Evolutionary conservation across 495 filamentous ascomycete genomes (phyloP).

Genomic region (Aspergillus cristatus): DNA sequence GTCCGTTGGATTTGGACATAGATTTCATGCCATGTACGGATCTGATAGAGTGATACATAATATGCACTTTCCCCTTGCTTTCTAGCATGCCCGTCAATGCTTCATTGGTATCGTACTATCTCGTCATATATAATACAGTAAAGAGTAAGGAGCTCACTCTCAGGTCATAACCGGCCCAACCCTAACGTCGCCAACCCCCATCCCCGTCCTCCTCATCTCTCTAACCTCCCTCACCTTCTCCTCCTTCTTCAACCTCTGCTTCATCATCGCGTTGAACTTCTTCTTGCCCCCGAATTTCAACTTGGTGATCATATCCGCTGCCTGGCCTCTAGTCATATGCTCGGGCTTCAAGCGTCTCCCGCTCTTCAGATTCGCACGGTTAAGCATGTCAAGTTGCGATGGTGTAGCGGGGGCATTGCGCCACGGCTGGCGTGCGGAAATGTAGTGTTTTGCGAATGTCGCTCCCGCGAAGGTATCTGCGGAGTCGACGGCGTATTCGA

Average conservation of each 20-base stretch:
- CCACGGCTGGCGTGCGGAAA: conserved; percentile 55
- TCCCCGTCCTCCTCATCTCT: conserved; percentile 13
- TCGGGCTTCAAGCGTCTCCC: conserved; percentile 39
- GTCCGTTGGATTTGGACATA: conserved; percentile 15
- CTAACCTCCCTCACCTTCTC: conserved; percentile 23
- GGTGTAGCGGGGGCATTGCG: conserved; percentile 54
- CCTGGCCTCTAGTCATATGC: conserved; percentile 68
- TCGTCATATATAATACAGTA: no score
- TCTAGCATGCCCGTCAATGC: no score
- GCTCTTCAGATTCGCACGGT: conserved; percentile 48
- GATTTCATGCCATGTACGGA: conserved; percentile 6
- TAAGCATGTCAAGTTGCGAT: conserved; percentile 63
- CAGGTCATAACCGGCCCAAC: conserved; percentile 51
- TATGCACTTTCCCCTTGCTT: background rate
- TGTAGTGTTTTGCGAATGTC: conserved; percentile 50
- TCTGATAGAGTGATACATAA: conserved; percentile 10
- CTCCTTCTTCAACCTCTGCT: conserved; percentile 26
- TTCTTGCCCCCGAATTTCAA: conserved; percentile 73
- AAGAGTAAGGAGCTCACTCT: no score
- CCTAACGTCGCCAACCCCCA: conserved; percentile 33
- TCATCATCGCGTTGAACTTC: conserved; percentile 42
- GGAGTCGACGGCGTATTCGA: conserved; percentile 67
- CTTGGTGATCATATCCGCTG: conserved; percentile 89
- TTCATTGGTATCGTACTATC: no score
- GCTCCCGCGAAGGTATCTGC: conserved; percentile 70